phyloP scores from a whole-genome alignment of 805 yeast species.

The Wickerhamomyces mucosus region DNA sequence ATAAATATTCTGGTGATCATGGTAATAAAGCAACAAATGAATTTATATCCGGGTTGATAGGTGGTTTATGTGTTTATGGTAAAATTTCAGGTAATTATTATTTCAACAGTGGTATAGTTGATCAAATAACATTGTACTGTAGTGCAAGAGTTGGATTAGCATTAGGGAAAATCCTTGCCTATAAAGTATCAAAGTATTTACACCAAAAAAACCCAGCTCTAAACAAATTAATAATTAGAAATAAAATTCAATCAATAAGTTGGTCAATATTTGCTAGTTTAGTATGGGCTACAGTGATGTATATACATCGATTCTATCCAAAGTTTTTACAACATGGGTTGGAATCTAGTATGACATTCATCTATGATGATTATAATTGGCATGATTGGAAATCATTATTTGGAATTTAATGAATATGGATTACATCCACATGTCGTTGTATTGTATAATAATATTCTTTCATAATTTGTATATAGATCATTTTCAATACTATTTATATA shows the following conservation, averaged over 20 bases:
- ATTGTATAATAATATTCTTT: too few relatives aligned
- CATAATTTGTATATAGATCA: too few relatives aligned
- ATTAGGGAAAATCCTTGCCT: conserved; percentile 27
- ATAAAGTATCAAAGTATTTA: conserved; percentile 8
- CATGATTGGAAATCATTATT: conserved; percentile 34
- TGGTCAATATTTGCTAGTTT: conserved; percentile 58
- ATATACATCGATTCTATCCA: conserved; percentile 54
- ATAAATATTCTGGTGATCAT: conserved; percentile 14
- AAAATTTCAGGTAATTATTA: conserved; percentile 14
- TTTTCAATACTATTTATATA: too few relatives aligned
- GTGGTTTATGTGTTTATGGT: conserved; percentile 33
- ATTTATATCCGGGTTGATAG: conserved; percentile 27
- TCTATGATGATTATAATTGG: conserved; percentile 57
- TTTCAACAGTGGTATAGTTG: conserved; percentile 43
- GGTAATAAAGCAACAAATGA: conserved; percentile 9
- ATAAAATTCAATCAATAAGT: conserved; percentile 22
- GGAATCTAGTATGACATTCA: conserved; percentile 60
- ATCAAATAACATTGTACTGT: conserved; percentile 67
- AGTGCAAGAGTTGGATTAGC: conserved; percentile 61
- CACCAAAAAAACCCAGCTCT: conserved; percentile 4
- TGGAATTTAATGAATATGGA: conserved; percentile 19
- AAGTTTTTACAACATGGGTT: conserved; percentile 53
- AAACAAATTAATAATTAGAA: conserved; percentile 5
- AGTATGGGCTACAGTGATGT: conserved; percentile 70
- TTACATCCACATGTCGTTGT: too few relatives aligned